Base-by-base conservation (phyloP, 2,329 filamentous ascomycete genomes). In the Ophiostoma tasmaniense region DNA sequence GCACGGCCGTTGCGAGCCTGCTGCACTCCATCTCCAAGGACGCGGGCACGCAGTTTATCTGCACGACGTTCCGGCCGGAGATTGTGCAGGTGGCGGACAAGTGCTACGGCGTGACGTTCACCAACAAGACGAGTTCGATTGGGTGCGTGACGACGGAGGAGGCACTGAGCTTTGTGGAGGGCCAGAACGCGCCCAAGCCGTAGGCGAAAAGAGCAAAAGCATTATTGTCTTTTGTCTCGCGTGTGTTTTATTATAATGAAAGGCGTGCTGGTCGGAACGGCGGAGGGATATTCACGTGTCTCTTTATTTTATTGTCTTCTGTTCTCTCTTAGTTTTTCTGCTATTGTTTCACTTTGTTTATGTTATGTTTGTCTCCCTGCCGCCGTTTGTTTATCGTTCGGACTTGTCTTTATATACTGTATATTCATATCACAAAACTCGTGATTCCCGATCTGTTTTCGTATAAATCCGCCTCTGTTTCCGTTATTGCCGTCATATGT, bases 51-150 rank as follows among this genome's bases (percentile, higher is more conserved):
- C 85, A 99, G 78, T 99, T 99, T 77, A 99, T 99, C 79, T 98
- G 95, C 84, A 99, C 95, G 3, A 99, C 95, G 2, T 99, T 99
- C 87, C 85, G 95, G 70, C 95, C 95, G 0, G 95, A 99, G 80
- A 97, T 99, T 84, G 86, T 99, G 72, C 87, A 90, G 71, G 92
- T 98, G 25, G 95, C 95, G 2, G 93, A 98, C 81, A 96, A 97
- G 81, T 97, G 94, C 80, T 99, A 99, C 78, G 95, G 95, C 71
- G 95, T 99, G 67, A 92, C 91, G 67, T 98, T 94, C 79, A 87
- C 88, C 73, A 94, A 93, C 79, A 98, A 98, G 85, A 96, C 93
- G 73, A 96, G 92, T 81, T 91, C 88, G 52, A 96, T 99, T 75
- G 92, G 95, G 80, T 94, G 94, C 67, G 93, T 97, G 66, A 89